Evolutionary conservation across 169 alveolate species (phyloP), one percentile per base, ranked within the genome.

Genomic region (Sarcocystis neurona): DNA sequence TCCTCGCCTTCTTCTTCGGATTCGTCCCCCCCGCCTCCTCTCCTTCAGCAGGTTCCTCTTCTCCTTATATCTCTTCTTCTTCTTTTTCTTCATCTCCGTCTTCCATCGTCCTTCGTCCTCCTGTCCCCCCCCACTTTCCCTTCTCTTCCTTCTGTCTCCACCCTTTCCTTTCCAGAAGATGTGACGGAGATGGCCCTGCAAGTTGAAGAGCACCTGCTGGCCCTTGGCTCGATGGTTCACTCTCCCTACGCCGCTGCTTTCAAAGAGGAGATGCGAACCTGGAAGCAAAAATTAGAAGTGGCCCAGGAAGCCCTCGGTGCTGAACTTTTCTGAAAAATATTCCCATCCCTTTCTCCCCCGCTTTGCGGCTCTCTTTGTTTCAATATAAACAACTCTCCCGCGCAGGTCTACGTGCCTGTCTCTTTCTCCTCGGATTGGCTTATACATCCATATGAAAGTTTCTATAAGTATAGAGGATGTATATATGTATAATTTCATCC

Each of bases 211-310:
- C 97, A 95, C 88, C 94, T 94, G 2, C 90, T 96, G 84, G 94
- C 96, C 58, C 94, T 97, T 34, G 95, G 96, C 89, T 97, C 97
- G 60, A 95, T 97, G 97, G 96, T 95, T 88, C 96, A 96, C 90
- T 94, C 97, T 39, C 97, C 98, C 6, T 97, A 94, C 94, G 96
- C 95, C 87, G 96, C 95, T 50, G 98, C 97, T 20, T 96, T 96
- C 85, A 97, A 96, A 78, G 95, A 96, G 68, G 95, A 96, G 77
- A 95, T 97, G 53, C 94, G 93, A 47, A 96, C 94, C 78, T 97
- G 99, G 99, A 95, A 94, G 68, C 91, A 93, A 34, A 96, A 95
- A 87, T 94, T 97, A 48, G 93, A 97, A 93, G 86, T 96, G 97
- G 98, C 95, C 93, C 87, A 96, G 94, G 91, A 95, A 32, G 79